Evolutionary conservation across 768 basidiomycete species (phyloP), one percentile per base, ranked within the genome.

Genomic region (Auricularia cornea): DNA sequence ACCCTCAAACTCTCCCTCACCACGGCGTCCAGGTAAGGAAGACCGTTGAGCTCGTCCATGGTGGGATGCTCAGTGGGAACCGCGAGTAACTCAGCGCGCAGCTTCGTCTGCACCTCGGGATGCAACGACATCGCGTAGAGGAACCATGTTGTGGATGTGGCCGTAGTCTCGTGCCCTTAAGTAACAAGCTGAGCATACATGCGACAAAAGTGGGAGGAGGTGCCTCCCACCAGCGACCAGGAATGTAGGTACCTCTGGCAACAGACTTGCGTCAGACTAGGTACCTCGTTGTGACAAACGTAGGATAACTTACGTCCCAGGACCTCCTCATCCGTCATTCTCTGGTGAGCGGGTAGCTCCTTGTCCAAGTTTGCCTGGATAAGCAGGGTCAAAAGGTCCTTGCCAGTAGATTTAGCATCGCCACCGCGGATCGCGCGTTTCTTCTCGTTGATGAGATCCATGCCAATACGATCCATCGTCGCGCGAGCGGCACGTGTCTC

Each of bases 1-100:
- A 85, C 56, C 0, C 87, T 81, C 62, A 89, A 71, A 0, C 80
- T 82, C 72, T 89, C 88, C 8, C 82, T 79, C 2, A 87, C 77
- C 11, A 88, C 80, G 23, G 76, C 76, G 65, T 90, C 90, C n/a
- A 92, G 83, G 68, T 88, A 90, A 0, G 86, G 81, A 3, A 93
- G 76, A 3, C 80, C 75, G 62, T 83, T 81, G 1, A 92, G 79
- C 33, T 85, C 80, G 33, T 91, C 89, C 84, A 90, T 88, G 3
- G 80, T 78, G 2, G 88, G 88, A 1, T 73, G 81, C 11, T 87
- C 83, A 0, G 82, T 84, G 1, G 77, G 68, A 12, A 86, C 74
- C 0, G 73, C 68, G 8, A 82, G 71, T 1, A 87, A 74, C 68
- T 91, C 88, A 1, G 82, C 77, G 1, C 86, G 79, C 0, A 92